phyloP scores from a whole-genome alignment of 176 grass and related monocot genomes.

The Rhynchospora tenuis region DNA sequence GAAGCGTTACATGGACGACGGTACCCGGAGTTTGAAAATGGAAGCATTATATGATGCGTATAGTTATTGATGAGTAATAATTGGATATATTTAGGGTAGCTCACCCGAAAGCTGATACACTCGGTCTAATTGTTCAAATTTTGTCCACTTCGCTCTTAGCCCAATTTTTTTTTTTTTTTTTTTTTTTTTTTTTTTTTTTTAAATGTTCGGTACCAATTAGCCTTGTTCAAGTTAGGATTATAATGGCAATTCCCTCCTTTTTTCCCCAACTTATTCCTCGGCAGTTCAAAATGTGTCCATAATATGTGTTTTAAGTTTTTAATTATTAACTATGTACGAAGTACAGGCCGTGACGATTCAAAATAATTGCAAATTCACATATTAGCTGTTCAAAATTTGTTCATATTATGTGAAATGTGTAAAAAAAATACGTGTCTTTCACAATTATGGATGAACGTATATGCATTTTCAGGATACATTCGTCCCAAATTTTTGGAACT shows the following conservation, averaged over 20 bases:
- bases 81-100: neutral
- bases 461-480: too few species aligned
- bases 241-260: neutral
- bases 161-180: neutral
- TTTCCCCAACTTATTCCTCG: neutral
- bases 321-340: too few species aligned
- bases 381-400: too few species aligned
- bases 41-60: neutral
- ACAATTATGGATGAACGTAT: too few species aligned
- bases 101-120: neutral
- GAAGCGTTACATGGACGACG: slow-evolving; percentile 4
- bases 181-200: neutral
- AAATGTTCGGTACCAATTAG: neutral
- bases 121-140: neutral
- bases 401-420: too few species aligned
- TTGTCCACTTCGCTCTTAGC: neutral
- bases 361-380: too few species aligned
- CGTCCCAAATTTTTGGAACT: too few species aligned
- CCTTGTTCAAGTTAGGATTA: neutral
- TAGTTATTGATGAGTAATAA: neutral
- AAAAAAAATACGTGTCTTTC: too few species aligned
- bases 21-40: neutral
- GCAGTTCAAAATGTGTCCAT: too few species aligned
- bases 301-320: too few species aligned
- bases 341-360: too few species aligned